These are phyloP conservation scores for Avena insularis DNA, from an alignment of 176 grass and related monocot genomes.

Conservation along the genomic window DNA sequence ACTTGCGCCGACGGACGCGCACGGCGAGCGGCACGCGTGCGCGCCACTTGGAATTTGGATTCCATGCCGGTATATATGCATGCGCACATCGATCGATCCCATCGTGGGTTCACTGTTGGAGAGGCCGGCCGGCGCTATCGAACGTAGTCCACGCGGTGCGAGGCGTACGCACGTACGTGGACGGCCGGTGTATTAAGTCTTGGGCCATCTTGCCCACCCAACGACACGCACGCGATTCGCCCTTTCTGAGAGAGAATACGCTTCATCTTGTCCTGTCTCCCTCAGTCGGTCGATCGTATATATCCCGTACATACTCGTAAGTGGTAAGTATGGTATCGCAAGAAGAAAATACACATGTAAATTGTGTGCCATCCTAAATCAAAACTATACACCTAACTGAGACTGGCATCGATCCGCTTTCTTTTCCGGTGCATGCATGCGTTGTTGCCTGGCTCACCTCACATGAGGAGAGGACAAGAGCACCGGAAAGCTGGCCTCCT, in stretches of 20 bases:
- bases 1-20: background rate
- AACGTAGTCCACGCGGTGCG: background rate
- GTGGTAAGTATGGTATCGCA: too few species aligned
- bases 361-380: too few species aligned
- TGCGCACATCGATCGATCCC: background rate
- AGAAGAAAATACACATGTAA: too few species aligned
- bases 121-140: background rate
- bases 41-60: background rate
- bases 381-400: too few species aligned
- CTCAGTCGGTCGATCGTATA: too few species aligned
- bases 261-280: too few species aligned
- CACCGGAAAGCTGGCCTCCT: background rate
- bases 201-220: background rate
- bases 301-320: too few species aligned
- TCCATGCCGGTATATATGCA: background rate
- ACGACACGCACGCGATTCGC: background rate
- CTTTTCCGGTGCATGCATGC: background rate
- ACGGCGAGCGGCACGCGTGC: background rate
- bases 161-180: background rate
- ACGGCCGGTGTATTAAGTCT: background rate
- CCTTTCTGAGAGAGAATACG: too few species aligned
- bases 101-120: conserved; percentile 8
- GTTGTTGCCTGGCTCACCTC: too few species aligned
- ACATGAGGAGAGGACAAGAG: conserved; percentile 5
- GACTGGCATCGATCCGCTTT: too few species aligned